Percentiles rank a stretch among this genome's conserved stretches.
Conservation (phyloP, 2,329 filamentous ascomycete genomes). For the Epichloe sylvatica region DNA sequence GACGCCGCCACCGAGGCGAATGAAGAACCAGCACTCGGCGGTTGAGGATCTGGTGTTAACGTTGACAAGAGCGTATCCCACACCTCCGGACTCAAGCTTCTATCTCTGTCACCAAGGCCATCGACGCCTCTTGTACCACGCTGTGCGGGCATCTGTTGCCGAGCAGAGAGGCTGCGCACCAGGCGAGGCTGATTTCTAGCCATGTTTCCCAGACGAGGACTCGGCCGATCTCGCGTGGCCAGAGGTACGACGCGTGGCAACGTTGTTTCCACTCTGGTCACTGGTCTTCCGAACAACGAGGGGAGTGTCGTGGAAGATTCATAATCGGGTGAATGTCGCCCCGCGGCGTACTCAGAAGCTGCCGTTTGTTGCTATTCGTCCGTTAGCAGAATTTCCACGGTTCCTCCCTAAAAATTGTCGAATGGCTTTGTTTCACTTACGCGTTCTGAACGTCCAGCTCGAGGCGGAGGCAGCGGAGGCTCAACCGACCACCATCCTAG, state of each 20-base stretch:
- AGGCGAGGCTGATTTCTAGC: neutral
- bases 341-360: neutral
- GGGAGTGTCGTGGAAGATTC: neutral
- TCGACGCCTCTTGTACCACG: constrained; percentile 31
- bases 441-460: neutral
- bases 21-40: constrained; percentile 69
- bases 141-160: constrained; percentile 1
- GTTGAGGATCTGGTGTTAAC: constrained; percentile 65
- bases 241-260: neutral
- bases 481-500: constrained; percentile 15
- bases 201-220: neutral
- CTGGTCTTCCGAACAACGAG: neutral
- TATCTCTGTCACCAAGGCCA: constrained; percentile 70
- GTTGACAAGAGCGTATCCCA: constrained; percentile 77
- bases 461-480: neutral
- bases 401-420: neutral
- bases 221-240: neutral
- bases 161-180: neutral
- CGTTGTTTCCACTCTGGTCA: neutral
- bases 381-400: neutral
- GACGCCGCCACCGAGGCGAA: constrained; percentile 51
- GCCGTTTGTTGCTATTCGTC: neutral
- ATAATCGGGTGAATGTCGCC: neutral
- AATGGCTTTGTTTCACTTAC: neutral
- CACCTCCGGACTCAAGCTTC: constrained; percentile 63